phyloP scores from a whole-genome alignment of 352 stramenopile species.

The Blastocystis sp. region DNA sequence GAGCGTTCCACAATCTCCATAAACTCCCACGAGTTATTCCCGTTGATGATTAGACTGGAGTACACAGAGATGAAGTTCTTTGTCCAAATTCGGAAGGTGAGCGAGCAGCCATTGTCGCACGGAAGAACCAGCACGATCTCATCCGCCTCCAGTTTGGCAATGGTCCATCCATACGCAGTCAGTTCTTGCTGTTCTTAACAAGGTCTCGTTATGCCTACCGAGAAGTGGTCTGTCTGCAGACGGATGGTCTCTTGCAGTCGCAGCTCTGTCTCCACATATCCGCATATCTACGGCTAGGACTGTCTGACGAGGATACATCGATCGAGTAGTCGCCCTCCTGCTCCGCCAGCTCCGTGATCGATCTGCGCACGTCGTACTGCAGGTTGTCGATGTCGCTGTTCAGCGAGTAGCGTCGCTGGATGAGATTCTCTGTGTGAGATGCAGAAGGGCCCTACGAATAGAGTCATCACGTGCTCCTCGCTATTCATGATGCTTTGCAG shows the following conservation, averaged over 20 bases:
- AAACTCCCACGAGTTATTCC: not conserved
- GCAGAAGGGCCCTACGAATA: not conserved
- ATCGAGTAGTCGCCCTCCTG: not conserved
- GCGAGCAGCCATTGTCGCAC: not conserved
- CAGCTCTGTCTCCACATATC: not conserved
- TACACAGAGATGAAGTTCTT: constrained; percentile 8
- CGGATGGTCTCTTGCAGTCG: not conserved
- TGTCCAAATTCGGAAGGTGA: constrained; percentile 27
- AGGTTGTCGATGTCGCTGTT: not conserved
- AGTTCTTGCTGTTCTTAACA: not conserved
- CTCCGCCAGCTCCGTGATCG: not conserved
- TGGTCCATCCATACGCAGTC: not conserved
- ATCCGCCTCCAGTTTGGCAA: not conserved
- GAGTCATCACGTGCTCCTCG: not conserved
- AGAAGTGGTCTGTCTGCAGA: not conserved
- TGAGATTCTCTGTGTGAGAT: not conserved
- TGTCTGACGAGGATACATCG: not conserved
- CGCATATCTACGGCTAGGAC: not conserved
- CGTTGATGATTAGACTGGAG: not conserved
- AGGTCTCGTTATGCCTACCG: not conserved
- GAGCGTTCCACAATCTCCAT: not conserved
- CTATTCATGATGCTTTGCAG: constrained; percentile 14
- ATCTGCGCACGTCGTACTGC: not conserved
- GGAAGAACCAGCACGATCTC: not conserved
- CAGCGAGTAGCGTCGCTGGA: not conserved